A percentile compares a stretch with the other conserved stretches of the same genome.
phyloP scores from a whole-genome alignment of 2,329 filamentous ascomycete species.

The Microascus cirrosus region DNA sequence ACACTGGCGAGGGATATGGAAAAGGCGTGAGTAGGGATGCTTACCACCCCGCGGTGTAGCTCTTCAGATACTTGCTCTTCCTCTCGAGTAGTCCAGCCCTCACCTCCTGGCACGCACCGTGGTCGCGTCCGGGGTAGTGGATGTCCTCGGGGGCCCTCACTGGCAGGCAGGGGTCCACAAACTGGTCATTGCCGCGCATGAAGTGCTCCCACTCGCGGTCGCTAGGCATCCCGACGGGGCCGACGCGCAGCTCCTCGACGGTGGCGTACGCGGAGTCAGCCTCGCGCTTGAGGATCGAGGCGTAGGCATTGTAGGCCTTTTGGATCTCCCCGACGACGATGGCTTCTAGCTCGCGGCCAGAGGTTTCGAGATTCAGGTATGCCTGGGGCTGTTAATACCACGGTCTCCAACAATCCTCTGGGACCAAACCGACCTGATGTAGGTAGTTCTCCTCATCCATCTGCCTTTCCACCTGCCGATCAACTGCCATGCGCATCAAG shows the following conservation, averaged over 20 bases:
- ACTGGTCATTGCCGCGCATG: slow-evolving; percentile 68
- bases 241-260: slow-evolving; percentile 70
- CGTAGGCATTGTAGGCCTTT: slow-evolving; percentile 92
- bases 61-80: slow-evolving; percentile 98
- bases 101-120: slow-evolving; percentile 73
- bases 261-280: slow-evolving; percentile 70
- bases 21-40: slow-evolving; percentile 15
- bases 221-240: slow-evolving; percentile 86
- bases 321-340: slow-evolving; percentile 97
- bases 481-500: slow-evolving; percentile 72
- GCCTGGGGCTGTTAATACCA: slow-evolving; percentile 41
- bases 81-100: slow-evolving; percentile 85
- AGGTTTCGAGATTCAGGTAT: slow-evolving; percentile 87
- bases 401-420: not conserved
- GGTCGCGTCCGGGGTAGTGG: slow-evolving; percentile 81
- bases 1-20: not conserved
- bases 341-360: slow-evolving; percentile 86
- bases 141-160: slow-evolving; percentile 72
- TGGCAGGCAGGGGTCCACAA: slow-evolving; percentile 75
- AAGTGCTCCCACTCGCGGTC: slow-evolving; percentile 86
- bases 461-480: slow-evolving; percentile 83
- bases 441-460: slow-evolving; percentile 96
- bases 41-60: slow-evolving; percentile 90
- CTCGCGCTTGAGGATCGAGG: slow-evolving; percentile 83
- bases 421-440: slow-evolving; percentile 57